A percentile compares a stretch with the other conserved stretches of the same genome.
phyloP scores from a whole-genome alignment of 1,284 basidiomycete genomes.

The Leccinum subspadiceum region DNA sequence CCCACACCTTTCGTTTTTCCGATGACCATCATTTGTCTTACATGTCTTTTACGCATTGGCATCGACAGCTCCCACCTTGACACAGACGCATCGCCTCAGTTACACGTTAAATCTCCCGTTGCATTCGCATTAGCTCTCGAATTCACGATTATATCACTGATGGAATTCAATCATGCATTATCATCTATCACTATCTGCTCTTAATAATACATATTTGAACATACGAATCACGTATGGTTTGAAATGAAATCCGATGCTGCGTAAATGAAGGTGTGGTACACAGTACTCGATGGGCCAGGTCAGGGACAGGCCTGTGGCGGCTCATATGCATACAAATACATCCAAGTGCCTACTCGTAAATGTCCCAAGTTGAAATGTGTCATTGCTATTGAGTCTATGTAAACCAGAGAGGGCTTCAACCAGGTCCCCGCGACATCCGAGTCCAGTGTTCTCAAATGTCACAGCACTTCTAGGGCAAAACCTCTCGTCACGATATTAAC shows the following conservation, averaged over 20 bases:
- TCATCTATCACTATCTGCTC: conserved; percentile 30
- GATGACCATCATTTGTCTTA: conserved; percentile 25
- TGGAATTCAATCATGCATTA: conserved; percentile 29
- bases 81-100: conserved; percentile 11
- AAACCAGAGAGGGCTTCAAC: not conserved
- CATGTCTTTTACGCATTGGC: conserved; percentile 21
- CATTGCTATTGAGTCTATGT: not conserved
- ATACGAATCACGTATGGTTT: not conserved
- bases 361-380: not conserved
- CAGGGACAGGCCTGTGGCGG: not conserved
- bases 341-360: not conserved
- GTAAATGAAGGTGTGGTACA: not conserved
- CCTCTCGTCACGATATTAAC: not conserved
- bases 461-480: not conserved
- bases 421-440: not conserved
- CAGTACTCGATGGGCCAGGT: not conserved
- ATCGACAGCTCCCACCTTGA: conserved; percentile 14
- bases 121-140: conserved; percentile 22
- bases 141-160: conserved; percentile 26
- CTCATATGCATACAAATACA: not conserved
- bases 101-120: conserved; percentile 13
- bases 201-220: conserved; percentile 26
- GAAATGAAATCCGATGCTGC: not conserved
- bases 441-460: not conserved
- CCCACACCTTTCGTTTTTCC: conserved; percentile 20